Evolutionary conservation across 148 eudicot species (phyloP).

Genomic region (Cornus controversa): DNA sequence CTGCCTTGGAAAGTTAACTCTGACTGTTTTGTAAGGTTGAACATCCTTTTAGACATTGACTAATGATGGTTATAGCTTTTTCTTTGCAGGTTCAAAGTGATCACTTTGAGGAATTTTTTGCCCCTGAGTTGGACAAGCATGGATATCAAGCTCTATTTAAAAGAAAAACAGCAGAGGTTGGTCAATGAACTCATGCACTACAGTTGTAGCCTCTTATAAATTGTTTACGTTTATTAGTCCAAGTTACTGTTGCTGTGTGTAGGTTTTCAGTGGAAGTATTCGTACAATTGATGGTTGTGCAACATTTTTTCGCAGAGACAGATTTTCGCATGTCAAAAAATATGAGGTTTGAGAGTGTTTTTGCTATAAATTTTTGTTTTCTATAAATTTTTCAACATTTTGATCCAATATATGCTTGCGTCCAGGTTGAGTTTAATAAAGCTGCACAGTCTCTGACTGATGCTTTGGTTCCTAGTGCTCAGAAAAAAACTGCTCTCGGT

Average conservation of each 20-base stretch:
- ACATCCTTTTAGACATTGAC: background rate
- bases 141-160: conserved; percentile 94
- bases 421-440: conserved; percentile 94
- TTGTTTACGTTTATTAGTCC: background rate
- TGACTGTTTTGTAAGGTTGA: background rate
- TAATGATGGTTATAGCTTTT: conserved; percentile 28
- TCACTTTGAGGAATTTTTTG: conserved; percentile 90
- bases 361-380: background rate
- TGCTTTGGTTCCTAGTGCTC: conserved; percentile 76
- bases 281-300: conserved; percentile 91
- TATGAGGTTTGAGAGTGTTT: conserved; percentile 64
- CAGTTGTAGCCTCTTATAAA: background rate
- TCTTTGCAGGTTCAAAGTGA: conserved; percentile 84
- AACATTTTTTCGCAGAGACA: conserved; percentile 96
- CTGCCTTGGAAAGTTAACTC: background rate
- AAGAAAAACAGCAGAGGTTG: conserved; percentile 91
- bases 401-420: background rate
- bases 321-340: conserved; percentile 95
- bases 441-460: conserved; percentile 99
- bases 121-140: conserved; percentile 96
- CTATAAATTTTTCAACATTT: conserved; percentile 9
- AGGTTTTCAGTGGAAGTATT: conserved; percentile 59
- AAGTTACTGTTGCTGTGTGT: conserved; percentile 14
- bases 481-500: conserved; percentile 80
- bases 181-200: conserved; percentile 8